Conservation (phyloP, 2,329 filamentous ascomycete species). For the Onygena corvina region DNA sequence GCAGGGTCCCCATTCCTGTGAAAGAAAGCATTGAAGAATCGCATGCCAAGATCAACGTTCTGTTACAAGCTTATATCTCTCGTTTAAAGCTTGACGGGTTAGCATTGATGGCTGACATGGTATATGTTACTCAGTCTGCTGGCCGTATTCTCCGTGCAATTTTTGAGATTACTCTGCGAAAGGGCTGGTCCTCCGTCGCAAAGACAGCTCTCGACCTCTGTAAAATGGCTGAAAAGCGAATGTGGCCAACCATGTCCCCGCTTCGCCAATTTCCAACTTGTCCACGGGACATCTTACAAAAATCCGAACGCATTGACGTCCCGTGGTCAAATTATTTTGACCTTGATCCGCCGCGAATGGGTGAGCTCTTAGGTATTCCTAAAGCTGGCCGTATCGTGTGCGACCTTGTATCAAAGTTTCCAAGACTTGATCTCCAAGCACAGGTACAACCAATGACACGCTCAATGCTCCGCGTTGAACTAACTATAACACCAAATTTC, state of each 20-base stretch:
- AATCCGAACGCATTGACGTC: conserved; percentile 89
- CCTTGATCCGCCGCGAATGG: conserved; percentile 90
- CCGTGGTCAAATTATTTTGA: conserved; percentile 92
- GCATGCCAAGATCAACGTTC: conserved; percentile 94
- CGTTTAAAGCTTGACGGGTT: conserved; percentile 86
- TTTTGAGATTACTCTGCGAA: conserved; percentile 94
- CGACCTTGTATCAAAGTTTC: conserved; percentile 79
- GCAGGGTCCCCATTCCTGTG: conserved; percentile 83
- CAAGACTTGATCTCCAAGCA: conserved; percentile 80
- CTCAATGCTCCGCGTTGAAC: conserved; percentile 79
- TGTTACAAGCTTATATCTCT: conserved; percentile 93
- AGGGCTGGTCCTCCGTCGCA: conserved; percentile 87
- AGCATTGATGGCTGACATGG: conserved; percentile 94
- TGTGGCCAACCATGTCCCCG: conserved; percentile 99
- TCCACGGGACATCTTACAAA: conserved; percentile 73
- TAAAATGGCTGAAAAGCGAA: conserved; percentile 98
- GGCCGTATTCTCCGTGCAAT: conserved; percentile 90
- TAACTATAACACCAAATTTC: conserved; percentile 88
- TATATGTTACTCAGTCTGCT: conserved; percentile 95
- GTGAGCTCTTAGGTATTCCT: conserved; percentile 80
- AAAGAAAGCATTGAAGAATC: conserved; percentile 97
- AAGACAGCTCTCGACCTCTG: conserved; percentile 88
- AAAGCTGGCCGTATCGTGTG: conserved; percentile 80
- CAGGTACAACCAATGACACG: conserved; percentile 90
- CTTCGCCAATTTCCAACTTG: conserved; percentile 79